Evolutionary conservation across 371 early-diverging fungal genomes (phyloP).

Genomic region (Nematocida parisii): DNA sequence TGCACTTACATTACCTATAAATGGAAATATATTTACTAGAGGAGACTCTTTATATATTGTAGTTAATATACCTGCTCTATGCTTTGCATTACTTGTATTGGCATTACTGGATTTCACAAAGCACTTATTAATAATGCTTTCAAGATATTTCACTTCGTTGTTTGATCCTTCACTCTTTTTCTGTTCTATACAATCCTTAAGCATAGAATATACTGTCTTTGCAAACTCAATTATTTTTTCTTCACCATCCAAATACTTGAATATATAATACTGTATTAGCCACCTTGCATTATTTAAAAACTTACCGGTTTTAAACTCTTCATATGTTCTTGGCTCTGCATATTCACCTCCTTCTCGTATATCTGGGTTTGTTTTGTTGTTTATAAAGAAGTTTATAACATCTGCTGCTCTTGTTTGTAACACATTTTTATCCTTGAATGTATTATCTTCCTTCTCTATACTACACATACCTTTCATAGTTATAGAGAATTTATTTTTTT

Average conservation of each 20-base stretch:
- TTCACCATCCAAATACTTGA: background rate
- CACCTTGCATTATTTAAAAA: background rate
- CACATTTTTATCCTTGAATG: too few relatives aligned
- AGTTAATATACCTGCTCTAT: too few relatives aligned
- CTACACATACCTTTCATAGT: background rate
- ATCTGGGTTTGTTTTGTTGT: background rate
- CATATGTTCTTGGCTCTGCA: background rate
- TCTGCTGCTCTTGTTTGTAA: background rate
- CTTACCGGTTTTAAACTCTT: background rate
- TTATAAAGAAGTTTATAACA: background rate
- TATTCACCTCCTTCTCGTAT: background rate
- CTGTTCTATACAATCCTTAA: background rate
- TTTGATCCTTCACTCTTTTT: background rate
- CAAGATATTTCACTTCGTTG: background rate
- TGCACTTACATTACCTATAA: background rate
- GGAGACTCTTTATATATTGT: too few relatives aligned
- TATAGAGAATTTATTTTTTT: background rate
- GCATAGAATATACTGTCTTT: background rate
- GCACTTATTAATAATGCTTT: background rate
- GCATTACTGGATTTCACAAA: background rate
- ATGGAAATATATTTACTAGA: background rate
- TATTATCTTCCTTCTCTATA: background rate
- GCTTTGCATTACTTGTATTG: background rate
- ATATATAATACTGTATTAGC: background rate
- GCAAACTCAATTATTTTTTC: background rate